Evolutionary conservation across 2,329 filamentous ascomycete genomes (phyloP), one percentile per base, ranked within the genome.

Genomic region (Tolypocladium sp.): DNA sequence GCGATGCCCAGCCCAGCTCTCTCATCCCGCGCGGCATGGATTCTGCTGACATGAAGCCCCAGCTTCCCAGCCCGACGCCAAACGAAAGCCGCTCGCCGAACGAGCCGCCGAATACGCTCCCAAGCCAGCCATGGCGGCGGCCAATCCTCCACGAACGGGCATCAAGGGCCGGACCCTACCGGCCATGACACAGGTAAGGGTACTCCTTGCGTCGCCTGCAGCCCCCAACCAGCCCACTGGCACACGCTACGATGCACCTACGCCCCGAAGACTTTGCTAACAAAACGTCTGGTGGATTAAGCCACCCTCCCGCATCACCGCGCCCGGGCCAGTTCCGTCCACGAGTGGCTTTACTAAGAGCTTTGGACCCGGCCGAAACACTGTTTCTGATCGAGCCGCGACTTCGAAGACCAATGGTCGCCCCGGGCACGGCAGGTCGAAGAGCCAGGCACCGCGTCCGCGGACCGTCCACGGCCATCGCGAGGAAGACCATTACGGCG

Each of bases 41-140:
- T 42, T n/a, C 13, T 52, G 5, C 65, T 70, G 25, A 70, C 63
- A 54, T 35, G 40, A n/a, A 37, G 20, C 58, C 56, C 55, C 63
- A 86, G 83, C 78, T 57, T 64, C 74, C 27, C 77, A 83, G 66
- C 78, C 84, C 25, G 80, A 84, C 56, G 67, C 83, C 3, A 88
- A 89, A 71, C 78, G 85, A 59, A 85, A 84, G 66, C 83, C 82
- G 17, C 72, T 86, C 33, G 72, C 71, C 25, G 82, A 87, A 59
- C 77, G 77, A 63, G 82, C 79, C 38, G 79, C 71, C 61, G 84
- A 88, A 60, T 79, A 77, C 61, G 70, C 74, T 22, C 46, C 75
- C 7, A 59, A 57, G 38, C 57, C 56, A 71, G 60, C 70, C 73
- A 52, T 54, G 27, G 2, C 58, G 7, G 9, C 58, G 12, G 44